phyloP scores from a whole-genome alignment of 2,329 filamentous ascomycete genomes.

The Scopulariopsis brevicaulis region DNA sequence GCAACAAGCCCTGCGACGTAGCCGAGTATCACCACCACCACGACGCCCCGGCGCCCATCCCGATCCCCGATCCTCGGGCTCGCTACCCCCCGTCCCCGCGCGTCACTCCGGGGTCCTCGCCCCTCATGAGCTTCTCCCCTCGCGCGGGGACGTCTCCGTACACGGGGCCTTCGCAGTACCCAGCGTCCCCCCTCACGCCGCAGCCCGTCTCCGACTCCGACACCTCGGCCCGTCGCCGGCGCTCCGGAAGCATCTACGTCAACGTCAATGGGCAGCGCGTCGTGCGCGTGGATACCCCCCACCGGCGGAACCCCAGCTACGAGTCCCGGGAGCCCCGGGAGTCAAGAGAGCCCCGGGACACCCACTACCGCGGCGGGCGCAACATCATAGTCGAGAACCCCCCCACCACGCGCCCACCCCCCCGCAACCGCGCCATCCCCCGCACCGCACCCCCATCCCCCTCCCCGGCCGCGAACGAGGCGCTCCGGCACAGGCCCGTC shows the following conservation, averaged over 20 bases:
- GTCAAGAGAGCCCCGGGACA: no score
- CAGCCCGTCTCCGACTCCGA: constrained; percentile 2
- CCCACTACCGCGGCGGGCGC: constrained; percentile 21
- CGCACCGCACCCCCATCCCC: constrained; percentile 28
- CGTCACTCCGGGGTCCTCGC: background rate
- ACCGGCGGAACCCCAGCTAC: background rate
- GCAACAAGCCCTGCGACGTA: constrained; percentile 26
- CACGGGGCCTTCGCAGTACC: background rate
- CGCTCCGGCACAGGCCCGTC: constrained; percentile 18
- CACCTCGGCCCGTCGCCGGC: background rate
- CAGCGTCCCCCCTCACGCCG: background rate
- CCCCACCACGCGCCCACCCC: constrained; percentile 32
- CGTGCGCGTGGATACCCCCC: background rate
- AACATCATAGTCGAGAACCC: constrained; percentile 31
- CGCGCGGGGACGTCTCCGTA: no score
- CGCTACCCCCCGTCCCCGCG: constrained; percentile 23
- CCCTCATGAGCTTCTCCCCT: background rate
- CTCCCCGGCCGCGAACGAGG: constrained; percentile 12
- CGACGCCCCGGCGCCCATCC: constrained; percentile 17
- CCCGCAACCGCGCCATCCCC: constrained; percentile 25
- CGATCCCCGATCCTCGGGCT: constrained; percentile 23
- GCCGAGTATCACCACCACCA: constrained; percentile 27
- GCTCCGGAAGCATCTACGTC: background rate
- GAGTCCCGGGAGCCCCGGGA: background rate
- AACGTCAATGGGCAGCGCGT: background rate